Evolutionary conservation across 768 basidiomycete genomes (phyloP).

Genomic region (Boletus sp.): DNA sequence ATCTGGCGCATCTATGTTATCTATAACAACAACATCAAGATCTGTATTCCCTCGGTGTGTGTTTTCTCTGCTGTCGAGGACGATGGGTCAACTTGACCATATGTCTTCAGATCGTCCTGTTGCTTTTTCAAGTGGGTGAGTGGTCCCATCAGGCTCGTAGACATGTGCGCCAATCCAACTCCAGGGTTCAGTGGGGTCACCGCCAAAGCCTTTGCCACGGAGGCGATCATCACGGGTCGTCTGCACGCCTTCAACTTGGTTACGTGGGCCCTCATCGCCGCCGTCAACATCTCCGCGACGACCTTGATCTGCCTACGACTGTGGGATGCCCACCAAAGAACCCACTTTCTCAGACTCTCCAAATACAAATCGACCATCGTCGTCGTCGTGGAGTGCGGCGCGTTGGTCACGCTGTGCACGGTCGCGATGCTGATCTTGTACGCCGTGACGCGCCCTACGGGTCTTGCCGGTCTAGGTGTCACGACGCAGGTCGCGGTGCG

Average conservation of each 20-base stretch:
- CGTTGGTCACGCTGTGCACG: slow-evolving; percentile 15
- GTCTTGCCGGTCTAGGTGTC: slow-evolving; percentile 16
- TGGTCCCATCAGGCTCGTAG: neutral
- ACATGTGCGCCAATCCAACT: neutral
- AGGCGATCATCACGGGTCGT: neutral
- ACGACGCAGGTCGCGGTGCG: slow-evolving; percentile 21
- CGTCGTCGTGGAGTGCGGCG: slow-evolving; percentile 23
- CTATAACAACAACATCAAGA: slow-evolving; percentile 8
- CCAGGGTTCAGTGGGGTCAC: slow-evolving; percentile 10
- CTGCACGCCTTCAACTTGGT: slow-evolving; percentile 4
- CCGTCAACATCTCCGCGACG: slow-evolving; percentile 18
- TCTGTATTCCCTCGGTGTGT: slow-evolving; percentile 22
- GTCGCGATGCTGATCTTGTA: slow-evolving; percentile 14
- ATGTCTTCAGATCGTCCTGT: slow-evolving; percentile 7
- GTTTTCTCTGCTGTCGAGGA: neutral
- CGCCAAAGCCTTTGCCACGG: slow-evolving; percentile 7
- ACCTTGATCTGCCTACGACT: slow-evolving; percentile 14
- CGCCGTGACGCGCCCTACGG: neutral
- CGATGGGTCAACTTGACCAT: neutral
- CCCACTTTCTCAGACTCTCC: neutral
- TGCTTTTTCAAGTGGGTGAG: slow-evolving; percentile 17
- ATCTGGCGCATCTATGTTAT: slow-evolving; percentile 25
- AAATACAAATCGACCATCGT: slow-evolving; percentile 18
- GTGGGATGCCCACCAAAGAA: slow-evolving; percentile 8
- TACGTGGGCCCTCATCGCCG: slow-evolving; percentile 17